A percentile compares a stretch with the other conserved stretches of the same genome.
These are phyloP conservation scores for Aspergillus sclerotiicarbonarius DNA, from an alignment of 495 filamentous ascomycete genomes.

Conservation along the genomic window DNA sequence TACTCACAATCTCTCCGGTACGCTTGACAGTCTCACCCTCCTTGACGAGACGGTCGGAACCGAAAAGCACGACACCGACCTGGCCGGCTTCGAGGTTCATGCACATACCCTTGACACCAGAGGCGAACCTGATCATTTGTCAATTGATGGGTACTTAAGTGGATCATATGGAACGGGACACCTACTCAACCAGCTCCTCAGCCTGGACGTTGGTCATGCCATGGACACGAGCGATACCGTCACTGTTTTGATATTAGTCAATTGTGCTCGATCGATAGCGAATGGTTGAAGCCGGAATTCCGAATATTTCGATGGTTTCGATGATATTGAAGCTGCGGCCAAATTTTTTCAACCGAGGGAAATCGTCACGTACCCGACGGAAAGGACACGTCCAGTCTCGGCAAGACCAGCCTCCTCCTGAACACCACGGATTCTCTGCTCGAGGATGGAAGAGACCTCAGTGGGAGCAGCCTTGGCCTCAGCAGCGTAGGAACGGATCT, in stretches of 20 bases:
- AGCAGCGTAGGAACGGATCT: constrained; percentile 85
- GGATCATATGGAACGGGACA: constrained; percentile 28
- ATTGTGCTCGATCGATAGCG: neutral
- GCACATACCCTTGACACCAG: constrained; percentile 99
- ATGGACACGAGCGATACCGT: constrained; percentile 99
- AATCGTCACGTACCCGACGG: constrained; percentile 82
- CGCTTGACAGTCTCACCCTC: constrained; percentile 99
- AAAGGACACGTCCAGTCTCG: constrained; percentile 98
- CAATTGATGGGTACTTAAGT: constrained; percentile 31
- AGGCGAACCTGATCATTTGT: constrained; percentile 78
- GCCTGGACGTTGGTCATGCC: constrained; percentile 99
- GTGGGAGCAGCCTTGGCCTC: constrained; percentile 95
- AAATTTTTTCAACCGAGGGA: constrained; percentile 36
- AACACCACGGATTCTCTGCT: constrained; percentile 97
- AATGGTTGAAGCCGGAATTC: constrained; percentile 3
- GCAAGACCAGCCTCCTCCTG: constrained; percentile 94
- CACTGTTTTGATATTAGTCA: constrained; percentile 57
- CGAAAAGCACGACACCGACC: constrained; percentile 99
- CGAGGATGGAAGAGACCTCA: constrained; percentile 98
- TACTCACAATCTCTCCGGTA: constrained; percentile 96
- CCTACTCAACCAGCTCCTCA: constrained; percentile 99
- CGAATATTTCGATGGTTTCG: constrained; percentile 22
- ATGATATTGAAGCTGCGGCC: constrained; percentile 29
- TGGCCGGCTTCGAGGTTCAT: constrained; percentile 99
- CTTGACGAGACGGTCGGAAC: constrained; percentile 99